Base-by-base conservation (phyloP, 495 filamentous ascomycete species). In the Monascus purpureus region DNA sequence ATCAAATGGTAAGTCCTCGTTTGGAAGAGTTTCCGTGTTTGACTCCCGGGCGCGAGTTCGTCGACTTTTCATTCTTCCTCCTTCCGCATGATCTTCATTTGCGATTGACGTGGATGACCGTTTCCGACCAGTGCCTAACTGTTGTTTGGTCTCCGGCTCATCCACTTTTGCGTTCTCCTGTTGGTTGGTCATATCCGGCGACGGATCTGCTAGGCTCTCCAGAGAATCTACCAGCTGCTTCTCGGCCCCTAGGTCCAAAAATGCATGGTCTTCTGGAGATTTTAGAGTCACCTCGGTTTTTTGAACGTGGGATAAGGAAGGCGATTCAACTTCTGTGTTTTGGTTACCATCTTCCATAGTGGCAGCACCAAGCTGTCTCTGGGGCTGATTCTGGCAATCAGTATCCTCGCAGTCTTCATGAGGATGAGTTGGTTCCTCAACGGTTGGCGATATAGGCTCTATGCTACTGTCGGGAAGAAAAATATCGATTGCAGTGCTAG, bases 1-100 rank as follows among this genome's bases (percentile, higher is more conserved):
- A 36, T 87, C 79, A 39, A 77, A 66, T 3, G 53, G 41, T 14
- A 62, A 47, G 26, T 67, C 68, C 14, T 82, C 81, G 4, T 46
- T 49, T 12, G 48, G 48, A 13, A 55, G 46, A 7, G 43, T 45
- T 13, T 82, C 82, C 1, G 54, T 52, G 36, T 73, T 73, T 4
- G 75, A 80, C 30, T 87, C 84, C 22, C 84, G 70, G 17, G 82
- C 77, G 38, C 82, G 71, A 17, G 82, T 83, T 29, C 87, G 70
- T 46, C 88, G 87, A 56, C 83, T 92, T 44, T 84, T 73, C 43
- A 77, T 72, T 28, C 80, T 68, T 3, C 75, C 70, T 6, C 66
- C 71, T 37, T 80, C 65, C 20, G 49, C 49, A 14, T 57, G 40
- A 11, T 74, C 72, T 6, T 64, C 60, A 25, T 65, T 52, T 9